Base-by-base conservation (phyloP, 2,329 filamentous ascomycete genomes). In the Paecilomyces formosus region DNA sequence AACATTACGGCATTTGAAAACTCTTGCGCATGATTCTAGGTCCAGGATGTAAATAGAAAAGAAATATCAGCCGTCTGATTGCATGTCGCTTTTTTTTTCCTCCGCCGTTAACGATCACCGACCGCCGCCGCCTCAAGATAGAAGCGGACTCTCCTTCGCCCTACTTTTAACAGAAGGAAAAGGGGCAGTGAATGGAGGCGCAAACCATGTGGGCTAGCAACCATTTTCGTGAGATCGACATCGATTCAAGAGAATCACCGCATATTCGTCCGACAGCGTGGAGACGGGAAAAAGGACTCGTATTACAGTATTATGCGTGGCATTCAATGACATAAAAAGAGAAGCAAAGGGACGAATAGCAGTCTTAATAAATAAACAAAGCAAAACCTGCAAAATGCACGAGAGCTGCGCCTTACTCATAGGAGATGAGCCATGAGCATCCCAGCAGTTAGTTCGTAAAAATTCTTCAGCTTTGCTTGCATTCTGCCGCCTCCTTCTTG, bases 401-500 rank as follows among this genome's bases (percentile, higher is more conserved):
- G 54, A 45, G 53, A 26, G 53, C 39, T 35, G 28, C 57, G 56
- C 54, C 53, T 58, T 53, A 60, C 55, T 58, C 90, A 94, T 93
- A 78, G 74, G 39, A 45, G 39, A 45, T n/a, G n/a, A 45, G 39
- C 39, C n/a, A 45, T 45, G 15, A 45, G 39, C 5, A 45, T n/a
- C 39, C n/a, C 39, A 18, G 15, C 39, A 45, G 30, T 18, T 18
- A n/a, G 39, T 45, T 75, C 72, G 55, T 50, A 58, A 58, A 60
- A 62, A 54, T 53, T 49, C 60, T 78, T 82, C 85, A 96, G 80
- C 90, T 95, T 80, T 95, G 91, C 84, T 96, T 96, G 86, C 92
- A 96, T 81, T 96, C 92, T 66, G 92, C 90, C 66, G 91, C 87
- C 79, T 96, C 91, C 79, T 94, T 91, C 83, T 95, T 95, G 60